Conservation (phyloP, 225 moss, liverwort and hornwort species). For the Takakia lepidozioides region DNA sequence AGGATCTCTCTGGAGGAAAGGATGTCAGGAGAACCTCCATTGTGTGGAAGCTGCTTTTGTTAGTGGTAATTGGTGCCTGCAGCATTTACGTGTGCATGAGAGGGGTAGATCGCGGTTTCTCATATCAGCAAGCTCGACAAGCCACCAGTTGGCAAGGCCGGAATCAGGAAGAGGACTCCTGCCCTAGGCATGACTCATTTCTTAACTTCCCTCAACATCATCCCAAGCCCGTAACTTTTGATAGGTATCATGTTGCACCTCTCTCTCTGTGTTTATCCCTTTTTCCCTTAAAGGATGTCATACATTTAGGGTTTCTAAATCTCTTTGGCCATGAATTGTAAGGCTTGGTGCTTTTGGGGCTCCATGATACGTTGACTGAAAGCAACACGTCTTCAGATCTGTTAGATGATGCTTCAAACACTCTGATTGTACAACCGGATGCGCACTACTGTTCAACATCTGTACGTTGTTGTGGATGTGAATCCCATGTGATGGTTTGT, state of each 20-base stretch:
- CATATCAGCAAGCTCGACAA: conserved; percentile 14
- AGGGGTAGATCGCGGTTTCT: conserved; percentile 19
- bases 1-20: conserved; percentile 26
- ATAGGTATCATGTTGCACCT: no score
- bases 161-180: conserved; percentile 33
- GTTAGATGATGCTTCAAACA: no score
- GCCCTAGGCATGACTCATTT: conserved; percentile 13
- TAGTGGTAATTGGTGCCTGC: conserved; percentile 34
- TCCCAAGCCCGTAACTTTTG: conserved; percentile 33
- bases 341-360: no score
- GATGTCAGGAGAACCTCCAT: conserved; percentile 38
- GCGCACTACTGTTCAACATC: no score
- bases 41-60: conserved; percentile 30
- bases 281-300: no score
- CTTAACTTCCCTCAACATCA: conserved; percentile 29
- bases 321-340: no score
- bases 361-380: no score
- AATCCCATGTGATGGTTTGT: not conserved
- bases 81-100: conserved; percentile 36
- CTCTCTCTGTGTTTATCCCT: no score
- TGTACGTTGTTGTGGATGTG: not conserved
- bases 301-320: no score
- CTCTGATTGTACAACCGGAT: no score
- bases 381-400: no score
- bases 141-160: conserved; percentile 10